Conservation (phyloP, 805 yeast species). For the Vanderwaltozyma polyspora region DNA sequence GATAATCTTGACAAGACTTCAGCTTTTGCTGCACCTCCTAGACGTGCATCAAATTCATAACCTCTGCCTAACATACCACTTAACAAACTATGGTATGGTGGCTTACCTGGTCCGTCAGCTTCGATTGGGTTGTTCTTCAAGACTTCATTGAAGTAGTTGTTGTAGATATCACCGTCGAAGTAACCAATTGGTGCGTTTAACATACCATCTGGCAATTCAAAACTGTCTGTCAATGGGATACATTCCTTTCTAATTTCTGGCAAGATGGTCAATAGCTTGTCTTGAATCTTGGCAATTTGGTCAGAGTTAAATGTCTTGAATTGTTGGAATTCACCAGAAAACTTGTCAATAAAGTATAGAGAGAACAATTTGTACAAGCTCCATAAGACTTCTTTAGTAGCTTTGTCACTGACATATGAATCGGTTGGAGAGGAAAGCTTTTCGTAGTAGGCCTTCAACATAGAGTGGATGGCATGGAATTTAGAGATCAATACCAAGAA, state of each 20-base stretch:
- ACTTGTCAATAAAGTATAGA: slow-evolving; percentile 53
- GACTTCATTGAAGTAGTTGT: slow-evolving; percentile 61
- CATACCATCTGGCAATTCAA: slow-evolving; percentile 69
- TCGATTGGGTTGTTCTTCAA: slow-evolving; percentile 42
- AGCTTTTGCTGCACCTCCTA: slow-evolving; percentile 24
- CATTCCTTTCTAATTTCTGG: slow-evolving; percentile 51
- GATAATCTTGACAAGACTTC: slow-evolving; percentile 25
- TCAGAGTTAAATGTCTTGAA: slow-evolving; percentile 43
- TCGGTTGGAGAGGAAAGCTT: slow-evolving; percentile 13
- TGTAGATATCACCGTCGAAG: slow-evolving; percentile 74
- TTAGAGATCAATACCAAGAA: slow-evolving; percentile 30
- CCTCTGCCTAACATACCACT: slow-evolving; percentile 30
- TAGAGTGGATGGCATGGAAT: slow-evolving; percentile 31
- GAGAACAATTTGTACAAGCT: slow-evolving; percentile 54
- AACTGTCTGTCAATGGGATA: slow-evolving; percentile 73
- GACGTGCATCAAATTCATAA: slow-evolving; percentile 28
- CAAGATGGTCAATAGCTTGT: slow-evolving; percentile 36
- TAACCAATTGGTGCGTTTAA: slow-evolving; percentile 75
- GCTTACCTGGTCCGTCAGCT: slow-evolving; percentile 41
- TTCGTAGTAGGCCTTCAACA: slow-evolving; percentile 24
- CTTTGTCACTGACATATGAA: slow-evolving; percentile 19
- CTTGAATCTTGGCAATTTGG: slow-evolving; percentile 33
- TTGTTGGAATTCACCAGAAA: slow-evolving; percentile 62
- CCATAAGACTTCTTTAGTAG: slow-evolving; percentile 38
- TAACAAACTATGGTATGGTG: slow-evolving; percentile 28